Evolutionary conservation across 805 yeast species (phyloP).

Genomic region (Naumovozyma castellii): DNA sequence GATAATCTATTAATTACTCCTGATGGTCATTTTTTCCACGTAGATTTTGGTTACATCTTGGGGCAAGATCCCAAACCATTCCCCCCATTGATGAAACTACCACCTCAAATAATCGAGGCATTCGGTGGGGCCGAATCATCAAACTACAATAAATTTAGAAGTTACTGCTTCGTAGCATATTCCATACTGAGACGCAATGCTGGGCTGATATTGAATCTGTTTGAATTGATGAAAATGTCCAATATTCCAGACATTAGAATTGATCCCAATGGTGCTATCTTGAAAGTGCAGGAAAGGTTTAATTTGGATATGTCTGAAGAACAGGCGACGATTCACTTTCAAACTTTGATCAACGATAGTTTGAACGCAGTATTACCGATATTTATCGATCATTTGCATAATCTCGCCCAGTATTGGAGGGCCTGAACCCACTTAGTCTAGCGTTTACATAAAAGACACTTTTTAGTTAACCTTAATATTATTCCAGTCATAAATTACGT

Average conservation of each 20-base stretch:
- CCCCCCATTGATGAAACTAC: constrained; percentile 96
- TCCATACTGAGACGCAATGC: constrained; percentile 84
- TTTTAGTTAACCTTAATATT: too few relatives aligned
- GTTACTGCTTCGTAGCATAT: constrained; percentile 90
- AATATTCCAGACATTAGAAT: constrained; percentile 81
- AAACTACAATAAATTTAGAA: constrained; percentile 77
- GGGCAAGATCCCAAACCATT: constrained; percentile 98
- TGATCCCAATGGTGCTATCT: constrained; percentile 79
- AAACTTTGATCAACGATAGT: constrained; percentile 84
- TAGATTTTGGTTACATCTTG: constrained; percentile 91
- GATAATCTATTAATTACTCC: constrained; percentile 78
- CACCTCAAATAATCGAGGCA: constrained; percentile 93
- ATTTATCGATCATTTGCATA: constrained; percentile 89
- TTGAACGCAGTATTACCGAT: constrained; percentile 90
- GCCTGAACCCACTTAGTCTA: constrained; percentile 36
- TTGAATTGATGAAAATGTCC: constrained; percentile 89
- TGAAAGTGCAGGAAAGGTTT: constrained; percentile 89
- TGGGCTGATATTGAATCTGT: constrained; percentile 77
- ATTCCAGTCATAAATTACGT: too few relatives aligned
- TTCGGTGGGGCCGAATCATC: constrained; percentile 90
- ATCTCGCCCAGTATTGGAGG: constrained; percentile 96
- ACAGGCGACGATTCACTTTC: constrained; percentile 92
- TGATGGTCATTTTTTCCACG: constrained; percentile 90
- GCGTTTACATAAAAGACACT: too few relatives aligned
- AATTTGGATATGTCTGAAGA: constrained; percentile 90